Base-by-base conservation (phyloP, 2,329 filamentous ascomycete genomes). In the Hymenotorrendiella dingleyae region DNA sequence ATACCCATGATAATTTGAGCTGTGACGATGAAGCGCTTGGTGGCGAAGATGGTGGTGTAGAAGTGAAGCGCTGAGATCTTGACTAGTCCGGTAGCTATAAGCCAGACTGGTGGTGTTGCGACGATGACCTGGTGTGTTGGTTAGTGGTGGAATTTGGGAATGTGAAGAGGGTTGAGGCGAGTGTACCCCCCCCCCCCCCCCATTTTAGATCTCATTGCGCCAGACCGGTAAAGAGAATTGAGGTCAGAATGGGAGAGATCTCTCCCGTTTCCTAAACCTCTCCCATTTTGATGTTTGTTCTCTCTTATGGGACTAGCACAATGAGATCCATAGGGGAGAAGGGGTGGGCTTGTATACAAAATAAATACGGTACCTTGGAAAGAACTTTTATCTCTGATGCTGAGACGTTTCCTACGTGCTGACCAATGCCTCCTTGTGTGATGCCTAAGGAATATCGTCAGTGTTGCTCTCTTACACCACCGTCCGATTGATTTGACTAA, bases 41-140 rank as follows among this genome's bases (percentile, higher is more conserved):
- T 38, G 7, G 36, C 11, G 23, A 38, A 38, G 14, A 28, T 38
- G n/a, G 22, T 38, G 12, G 36, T 38, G 36, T 38, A 38, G 20
- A 38, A 38, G 17, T 38, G 22, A n/a, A 38, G 23, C 9, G 24
- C 17, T 7, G 36, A 38, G 8, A 38, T 26, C 23, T 38, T 38
- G 22, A 38, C 36, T 27, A n/a, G 11, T n/a, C 22, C 8, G 16
- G n/a, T 38, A 8, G 36, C 14, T n/a, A 26, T 7, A 8, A 23
- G 14, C 36, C 36, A 38, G 8, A 38, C 10, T 8, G 17, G 11
- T 17, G 36, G 17, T 12, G 36, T 14, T 4, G 28, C 36, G 9
- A 38, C 22, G 20, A 38, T 27, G 11, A 28, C 28, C 36, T 38
- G 14, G 4, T 10, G 19, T 20, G 30, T 33, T 33, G 16, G 16